Percentiles rank a stretch among this genome's conserved stretches.
Conservation (phyloP, 164 flowering plant species). For the Aristolochia californica region DNA sequence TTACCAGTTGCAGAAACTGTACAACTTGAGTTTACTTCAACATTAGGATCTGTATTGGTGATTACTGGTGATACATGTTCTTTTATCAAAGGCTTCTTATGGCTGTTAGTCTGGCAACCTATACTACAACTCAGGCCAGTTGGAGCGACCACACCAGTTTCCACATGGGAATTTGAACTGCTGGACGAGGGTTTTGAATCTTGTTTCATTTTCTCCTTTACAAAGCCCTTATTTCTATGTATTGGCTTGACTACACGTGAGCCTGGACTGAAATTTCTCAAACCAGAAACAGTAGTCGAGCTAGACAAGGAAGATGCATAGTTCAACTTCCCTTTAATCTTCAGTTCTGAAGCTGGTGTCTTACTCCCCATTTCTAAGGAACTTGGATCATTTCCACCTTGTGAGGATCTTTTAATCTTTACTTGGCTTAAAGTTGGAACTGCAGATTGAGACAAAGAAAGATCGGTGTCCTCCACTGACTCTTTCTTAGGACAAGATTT, state of each 20-base stretch:
- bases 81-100: slow-evolving; percentile 13
- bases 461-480: slow-evolving; percentile 11
- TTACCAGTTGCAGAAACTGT: slow-evolving; percentile 10
- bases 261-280: slow-evolving; percentile 20
- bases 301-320: slow-evolving; percentile 14
- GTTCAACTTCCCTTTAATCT: slow-evolving; percentile 12
- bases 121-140: slow-evolving; percentile 14
- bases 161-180: slow-evolving; percentile 9
- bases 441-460: slow-evolving; percentile 11
- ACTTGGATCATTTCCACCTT: slow-evolving; percentile 16
- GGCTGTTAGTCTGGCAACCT: slow-evolving; percentile 10
- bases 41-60: slow-evolving; percentile 12
- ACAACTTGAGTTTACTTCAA: slow-evolving; percentile 22
- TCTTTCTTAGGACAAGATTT: slow-evolving; percentile 11
- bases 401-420: slow-evolving; percentile 9
- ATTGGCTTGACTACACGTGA: slow-evolving; percentile 24
- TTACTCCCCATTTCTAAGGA: slow-evolving; percentile 11
- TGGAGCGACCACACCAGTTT: slow-evolving; percentile 6
- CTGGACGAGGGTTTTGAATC: slow-evolving; percentile 18
- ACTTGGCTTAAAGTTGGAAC: slow-evolving; percentile 12
- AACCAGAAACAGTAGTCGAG: slow-evolving; percentile 10
- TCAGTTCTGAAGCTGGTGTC: slow-evolving; percentile 8
- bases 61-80: slow-evolving; percentile 25
- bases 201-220: slow-evolving; percentile 42
- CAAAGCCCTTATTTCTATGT: slow-evolving; percentile 29